Conservation (phyloP, 495 filamentous ascomycete genomes). For the Penicillium egyptiacum region DNA sequence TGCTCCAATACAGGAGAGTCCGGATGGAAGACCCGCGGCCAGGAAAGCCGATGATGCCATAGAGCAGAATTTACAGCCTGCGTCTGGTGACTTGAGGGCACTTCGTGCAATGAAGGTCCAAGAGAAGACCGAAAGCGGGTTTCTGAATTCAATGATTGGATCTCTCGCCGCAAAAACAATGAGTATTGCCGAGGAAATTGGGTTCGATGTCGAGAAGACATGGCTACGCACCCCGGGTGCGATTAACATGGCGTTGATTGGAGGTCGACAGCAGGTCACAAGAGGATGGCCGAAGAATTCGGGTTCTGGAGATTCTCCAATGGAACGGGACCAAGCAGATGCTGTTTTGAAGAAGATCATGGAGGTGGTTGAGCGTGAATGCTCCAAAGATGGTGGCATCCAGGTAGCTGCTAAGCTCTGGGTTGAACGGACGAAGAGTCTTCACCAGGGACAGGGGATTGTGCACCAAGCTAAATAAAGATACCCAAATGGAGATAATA, state of each 20-base stretch:
- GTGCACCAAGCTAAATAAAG: constrained; percentile 9
- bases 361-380: constrained; percentile 44
- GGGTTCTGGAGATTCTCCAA: not conserved
- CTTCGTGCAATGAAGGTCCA: constrained; percentile 38
- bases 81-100: constrained; percentile 45
- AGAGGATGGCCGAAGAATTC: constrained; percentile 20
- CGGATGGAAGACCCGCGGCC: not conserved
- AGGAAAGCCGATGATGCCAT: constrained; percentile 9
- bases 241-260: constrained; percentile 77
- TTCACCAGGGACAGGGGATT: constrained; percentile 27
- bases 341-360: constrained; percentile 20
- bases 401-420: constrained; percentile 40
- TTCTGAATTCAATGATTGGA: constrained; percentile 63
- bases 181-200: constrained; percentile 63
- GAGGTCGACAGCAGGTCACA: constrained; percentile 40
- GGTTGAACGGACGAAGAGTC: constrained; percentile 44
- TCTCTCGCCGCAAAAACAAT: constrained; percentile 71
- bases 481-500: constrained; percentile 2
- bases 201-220: constrained; percentile 75
- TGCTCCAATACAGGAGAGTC: constrained; percentile 5
- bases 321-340: not conserved
- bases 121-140: constrained; percentile 37
- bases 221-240: constrained; percentile 87
- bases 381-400: constrained; percentile 39
- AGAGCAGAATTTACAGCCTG: constrained; percentile 30